Base-by-base conservation (phyloP, 805 yeast genomes). In the Candida taoyuanica region DNA sequence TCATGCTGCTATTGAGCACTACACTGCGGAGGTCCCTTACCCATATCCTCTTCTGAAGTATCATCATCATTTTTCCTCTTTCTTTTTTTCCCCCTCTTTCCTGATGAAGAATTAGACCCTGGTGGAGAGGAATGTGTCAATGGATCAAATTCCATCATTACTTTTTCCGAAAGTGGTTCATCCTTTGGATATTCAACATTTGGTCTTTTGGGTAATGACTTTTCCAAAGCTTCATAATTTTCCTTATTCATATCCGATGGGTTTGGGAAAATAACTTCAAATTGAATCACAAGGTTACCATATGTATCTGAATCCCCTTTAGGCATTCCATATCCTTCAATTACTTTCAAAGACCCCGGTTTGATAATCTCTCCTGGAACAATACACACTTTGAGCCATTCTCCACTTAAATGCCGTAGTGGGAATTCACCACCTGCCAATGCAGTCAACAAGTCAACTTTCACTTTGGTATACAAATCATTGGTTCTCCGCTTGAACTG, bases 141-240 rank as follows among this genome's bases (percentile, higher is more conserved):
- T 15, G 45, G 42, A 21, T 43, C 36, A 25, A 25, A 47, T n/a
- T 48, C 49, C 5, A 42, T 24, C 8, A 50, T 29, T 3, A 35
- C 70, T 33, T 67, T 73, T 29, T 76, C 81, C 36, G 74, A 78
- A 30, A 72, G 74, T 33, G 71, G 75, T 36, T 77, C 85, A 48
- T 72, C 78, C 53, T 68, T 72, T 52, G 96, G 96, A 51, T 85
- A 70, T 6, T 50, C 46, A 20, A 72, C 64, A 36, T 63, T 58
- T 12, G 70, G 64, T 71, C 96, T 80, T 30, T 87, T 63, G 17
- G 98, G 98, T 59, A 93, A 71, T 33, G 87, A 73, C 25, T 63
- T 55, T 62, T 84, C 94, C 62, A 93, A 74, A 43, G 69, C 62
- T 55, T 78, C 73, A 58, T 85, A 70, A 55, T 79, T 72, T 33